Conservation (phyloP, 306 rosid genomes). For the Aeschynomene evenia region DNA sequence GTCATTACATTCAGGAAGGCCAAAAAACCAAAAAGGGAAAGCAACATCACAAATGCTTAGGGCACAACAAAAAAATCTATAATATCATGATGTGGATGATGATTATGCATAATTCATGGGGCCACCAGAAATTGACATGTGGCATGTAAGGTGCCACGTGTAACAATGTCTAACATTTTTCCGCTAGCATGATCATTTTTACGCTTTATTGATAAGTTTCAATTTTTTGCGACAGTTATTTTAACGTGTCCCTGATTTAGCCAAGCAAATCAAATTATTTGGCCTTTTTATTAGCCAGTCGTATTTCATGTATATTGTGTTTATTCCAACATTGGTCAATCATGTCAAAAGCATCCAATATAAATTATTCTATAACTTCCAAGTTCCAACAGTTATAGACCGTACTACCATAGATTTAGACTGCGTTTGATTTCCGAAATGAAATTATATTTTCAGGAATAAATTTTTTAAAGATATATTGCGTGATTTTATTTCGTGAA, state of each 20-base stretch:
- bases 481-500: too few relatives aligned
- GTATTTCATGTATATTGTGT: background rate
- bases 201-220: background rate
- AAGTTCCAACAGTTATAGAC: background rate
- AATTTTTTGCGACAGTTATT: background rate
- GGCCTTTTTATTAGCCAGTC: background rate
- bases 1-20: background rate
- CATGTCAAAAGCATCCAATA: background rate
- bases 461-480: too few relatives aligned
- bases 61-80: too few relatives aligned
- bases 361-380: background rate
- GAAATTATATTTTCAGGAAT: too few relatives aligned
- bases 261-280: background rate
- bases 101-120: background rate
- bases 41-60: too few relatives aligned
- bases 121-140: background rate
- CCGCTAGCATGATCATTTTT: background rate
- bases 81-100: too few relatives aligned
- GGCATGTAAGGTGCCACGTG: constrained; percentile 22
- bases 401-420: too few relatives aligned
- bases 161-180: background rate
- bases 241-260: background rate
- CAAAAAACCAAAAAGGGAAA: background rate
- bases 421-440: too few relatives aligned
- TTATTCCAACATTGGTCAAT: background rate